Evolutionary conservation across 306 rosid species (phyloP), one percentile per base, ranked within the genome.

Genomic region (Hippophae gyantsensis): DNA sequence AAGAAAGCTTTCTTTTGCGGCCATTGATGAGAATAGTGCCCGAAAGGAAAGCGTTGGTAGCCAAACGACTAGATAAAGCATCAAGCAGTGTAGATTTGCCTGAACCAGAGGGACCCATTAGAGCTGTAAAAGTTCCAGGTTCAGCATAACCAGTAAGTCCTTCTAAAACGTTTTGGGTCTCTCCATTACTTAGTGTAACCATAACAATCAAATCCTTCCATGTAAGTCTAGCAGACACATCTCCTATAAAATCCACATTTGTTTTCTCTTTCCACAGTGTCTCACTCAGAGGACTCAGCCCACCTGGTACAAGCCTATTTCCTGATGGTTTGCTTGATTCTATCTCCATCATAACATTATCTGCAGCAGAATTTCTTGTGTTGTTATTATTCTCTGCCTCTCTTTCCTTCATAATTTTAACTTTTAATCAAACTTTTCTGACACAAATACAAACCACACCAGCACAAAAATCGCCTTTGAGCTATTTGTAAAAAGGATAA

Each of bases 41-140:
- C 0, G 99, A 86, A 12, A 82, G 94, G 54, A 93, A 93, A 0
- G 89, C 86, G 71, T 93, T 93, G 1, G 99, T 65, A 0, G 99
- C 99, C 0, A 93, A 76, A n/a, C 99, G 99, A 43, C 97, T 85
- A 3, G 99, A 93, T 26, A 93, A 88, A 43, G 97, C 95, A 54
- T 93, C 99, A 41, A 93, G 99, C 12, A 93, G 78, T 1, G 99
- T 88, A 0, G 97, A 92, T 73, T 92, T 92, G 3, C 99, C 99
- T 0, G 99, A 92, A 18, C 99, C 99, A 18, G 99, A 93, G 6
- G 99, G 99, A 0, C 99, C 99, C 99, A 93, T 93, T 52, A 93
- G 73, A 63, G 95, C 95, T 6, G 99, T 93, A 72, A 93, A 74
- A 48, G 77, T 72, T 9, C 99, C 99, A 11, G 99, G 99, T 66